A percentile compares a stretch with the other conserved stretches of the same genome.
phyloP scores from a whole-genome alignment of 768 basidiomycete genomes.

The Epithele typhae region DNA sequence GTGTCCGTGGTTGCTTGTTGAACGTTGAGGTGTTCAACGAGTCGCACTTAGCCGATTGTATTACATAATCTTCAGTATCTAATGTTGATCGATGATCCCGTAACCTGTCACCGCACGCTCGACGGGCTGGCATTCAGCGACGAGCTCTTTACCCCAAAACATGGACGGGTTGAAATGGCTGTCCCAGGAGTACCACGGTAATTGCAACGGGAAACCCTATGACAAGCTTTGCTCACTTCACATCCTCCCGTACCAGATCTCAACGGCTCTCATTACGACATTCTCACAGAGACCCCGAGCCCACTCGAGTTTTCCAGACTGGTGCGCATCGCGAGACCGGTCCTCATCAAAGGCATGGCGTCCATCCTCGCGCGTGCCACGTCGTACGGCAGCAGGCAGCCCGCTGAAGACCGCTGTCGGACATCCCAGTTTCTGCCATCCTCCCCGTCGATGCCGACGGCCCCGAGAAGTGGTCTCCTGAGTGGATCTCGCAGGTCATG shows the following conservation, averaged over 20 bases:
- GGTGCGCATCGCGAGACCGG: constrained; percentile 66
- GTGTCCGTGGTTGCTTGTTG: too few relatives aligned
- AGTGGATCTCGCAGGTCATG: constrained; percentile 56
- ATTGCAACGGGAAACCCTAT: not conserved
- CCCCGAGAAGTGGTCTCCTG: constrained; percentile 50
- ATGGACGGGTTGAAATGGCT: constrained; percentile 5
- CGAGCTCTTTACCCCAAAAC: too few relatives aligned
- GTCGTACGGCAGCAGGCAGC: too few relatives aligned
- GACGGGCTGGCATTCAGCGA: too few relatives aligned
- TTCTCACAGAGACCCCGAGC: constrained; percentile 53
- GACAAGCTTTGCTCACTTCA: too few relatives aligned
- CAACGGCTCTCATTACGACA: constrained; percentile 50
- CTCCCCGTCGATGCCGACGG: not conserved
- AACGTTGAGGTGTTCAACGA: too few relatives aligned
- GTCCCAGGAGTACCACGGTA: constrained; percentile 10
- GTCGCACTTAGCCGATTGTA: too few relatives aligned
- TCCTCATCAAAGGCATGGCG: constrained; percentile 59
- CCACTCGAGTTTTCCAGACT: constrained; percentile 67
- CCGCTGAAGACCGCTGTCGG: too few relatives aligned
- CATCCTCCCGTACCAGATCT: constrained; percentile 38
- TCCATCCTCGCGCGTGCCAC: not conserved
- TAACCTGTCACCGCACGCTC: too few relatives aligned
- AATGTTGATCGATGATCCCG: too few relatives aligned
- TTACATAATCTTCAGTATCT: too few relatives aligned
- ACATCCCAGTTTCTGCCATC: not conserved